Evolutionary conservation across 352 stramenopile genomes (phyloP), one percentile per base, ranked within the genome.

Genomic region (Phytophthora lateralis): DNA sequence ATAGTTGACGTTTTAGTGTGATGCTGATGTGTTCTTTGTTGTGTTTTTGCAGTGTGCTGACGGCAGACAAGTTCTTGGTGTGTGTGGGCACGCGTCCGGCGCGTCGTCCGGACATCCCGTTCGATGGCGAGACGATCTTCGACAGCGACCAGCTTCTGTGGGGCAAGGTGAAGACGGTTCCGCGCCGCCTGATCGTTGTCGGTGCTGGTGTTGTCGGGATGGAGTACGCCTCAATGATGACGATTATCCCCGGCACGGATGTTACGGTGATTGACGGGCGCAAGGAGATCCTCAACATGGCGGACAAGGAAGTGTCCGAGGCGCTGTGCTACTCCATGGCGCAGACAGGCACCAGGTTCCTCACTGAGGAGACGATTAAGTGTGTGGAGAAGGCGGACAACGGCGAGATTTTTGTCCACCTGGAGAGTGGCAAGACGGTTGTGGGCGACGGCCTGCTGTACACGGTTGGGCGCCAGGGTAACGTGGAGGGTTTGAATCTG

Each of bases 181-280:
- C 85, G 6, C 88, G 89, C 61, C 83, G 84, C 21, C 58, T 95
- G 48, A 93, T 95, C 37, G 68, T 95, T 45, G 85, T 93, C 6
- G 89, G 89, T 11, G 89, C 86, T 8, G 89, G 89, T 12, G 89
- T 97, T 37, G 90, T 97, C 38, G 89, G 89, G n/a, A 97, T 97
- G 87, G 89, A 97, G 50, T 97, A 97, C 47, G 89, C 89, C 12
- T 93, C 82, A 15, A 97, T 97, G 88, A 93, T 97, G 71, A 93
- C 81, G 53, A 95, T 97, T 54, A 91, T 97, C 42, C 88, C 88
- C 0, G 89, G 89, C 44, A 94, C 89, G 30, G 82, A 94, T 14
- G 88, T 97, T 44, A 97, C 88, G 27, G 85, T 97, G 53, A 94
- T 97, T 55, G 89, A 97, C 44, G 82, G 84, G 24, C 81, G 87